Base-by-base conservation (phyloP, 179 eudicot genomes). In the Corrigiola litoralis region DNA sequence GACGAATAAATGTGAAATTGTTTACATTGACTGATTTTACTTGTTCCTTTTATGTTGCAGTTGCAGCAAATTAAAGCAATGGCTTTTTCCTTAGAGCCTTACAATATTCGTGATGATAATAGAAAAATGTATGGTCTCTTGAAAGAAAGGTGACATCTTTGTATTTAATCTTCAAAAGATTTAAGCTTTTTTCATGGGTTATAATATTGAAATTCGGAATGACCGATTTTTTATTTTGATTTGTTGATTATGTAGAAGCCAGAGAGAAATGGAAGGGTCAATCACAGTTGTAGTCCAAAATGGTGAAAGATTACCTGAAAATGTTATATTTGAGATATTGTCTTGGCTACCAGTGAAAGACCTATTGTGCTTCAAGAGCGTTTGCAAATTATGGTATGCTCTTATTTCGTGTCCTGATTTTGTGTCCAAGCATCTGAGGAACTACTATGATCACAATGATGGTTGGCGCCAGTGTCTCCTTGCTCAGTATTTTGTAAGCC, bases 381-480 rank as follows among this genome's bases (percentile, higher is more conserved):
- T 60, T 3, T 59, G 66, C 66, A 69, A 69, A 40, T 60, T 34
- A 29, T 69, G 73, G 73, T 17, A 49, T 53, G 66, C 67, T 61
- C 61, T 69, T 0, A 52, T 69, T 41, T 45, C 67, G 1, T 52
- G 67, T 28, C 45, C 67, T 1, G 23, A 52, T 52, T 69, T 69
- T 55, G 25, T 52, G 16, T 61, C 67, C 28, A 61, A 61, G 50
- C 73, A 69, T 61, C 61, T 69, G n/a, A 33, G 42, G 21, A 69
- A 69, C 52, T 52, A 69, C 55, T 69, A 69, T 17, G 4, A 28
- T 3, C 40, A 61, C 44, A 52, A 32, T 53, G 27, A 68, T 14
- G 38, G 21, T 41, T 24, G 55, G 36, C 34, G 29, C 13, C 16
- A 12, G 16, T 52, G 53, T 52, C 46, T 61, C 16, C 45, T 69